Base-by-base conservation (phyloP, 768 basidiomycete genomes). In the Albatrellus ellisii region DNA sequence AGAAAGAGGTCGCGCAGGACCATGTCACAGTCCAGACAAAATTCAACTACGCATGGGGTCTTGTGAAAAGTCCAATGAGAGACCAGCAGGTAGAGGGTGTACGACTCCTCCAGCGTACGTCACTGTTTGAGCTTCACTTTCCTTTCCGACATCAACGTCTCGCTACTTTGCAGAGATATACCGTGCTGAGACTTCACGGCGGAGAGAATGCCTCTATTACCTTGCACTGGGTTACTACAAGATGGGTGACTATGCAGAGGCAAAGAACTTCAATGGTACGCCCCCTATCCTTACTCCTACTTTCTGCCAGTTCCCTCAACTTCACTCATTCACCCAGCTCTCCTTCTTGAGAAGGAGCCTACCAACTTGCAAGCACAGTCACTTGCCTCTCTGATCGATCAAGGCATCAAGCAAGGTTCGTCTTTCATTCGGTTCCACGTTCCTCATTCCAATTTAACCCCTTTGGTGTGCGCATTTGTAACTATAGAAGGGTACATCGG, bases 41-140 rank as follows among this genome's bases (percentile, higher is more conserved):
- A 59, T 99, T 99, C 68, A 98, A 98, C 65, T 92, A 83, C 61
- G 77, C 88, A 29, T 95, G 94, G 94, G 94, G 94, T 2, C 68
- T 94, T 25, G 87, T 98, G 40, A 98, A 98, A 68, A 88, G 86
- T 53, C 85, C 84, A 10, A 60, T 75, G 51, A 72, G 75, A 31
- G 80, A 86, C 24, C 73, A 95, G 53, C 91, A 98, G 55, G 85
- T 83, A 0, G 86, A 95, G 56, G 95, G 95, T 17, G 89, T 98
- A 36, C 75, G 77, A 49, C 57, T 98, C 34, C 66, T 99, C 42
- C 90, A 94, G 75, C 92, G 94, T 79, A 53, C 46, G 63, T 18
- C 4, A 20, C 14, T 11, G 3, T 22, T 28, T n/a, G 34, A 36
- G 15, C 24, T 25, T 6, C 15, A 9, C 26, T 4, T 20, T 22